Percentiles rank a stretch among this genome's conserved stretches.
These are phyloP conservation scores for Mycena olivaceomarginata DNA, from an alignment of 768 basidiomycete species.

Conservation along the genomic window DNA sequence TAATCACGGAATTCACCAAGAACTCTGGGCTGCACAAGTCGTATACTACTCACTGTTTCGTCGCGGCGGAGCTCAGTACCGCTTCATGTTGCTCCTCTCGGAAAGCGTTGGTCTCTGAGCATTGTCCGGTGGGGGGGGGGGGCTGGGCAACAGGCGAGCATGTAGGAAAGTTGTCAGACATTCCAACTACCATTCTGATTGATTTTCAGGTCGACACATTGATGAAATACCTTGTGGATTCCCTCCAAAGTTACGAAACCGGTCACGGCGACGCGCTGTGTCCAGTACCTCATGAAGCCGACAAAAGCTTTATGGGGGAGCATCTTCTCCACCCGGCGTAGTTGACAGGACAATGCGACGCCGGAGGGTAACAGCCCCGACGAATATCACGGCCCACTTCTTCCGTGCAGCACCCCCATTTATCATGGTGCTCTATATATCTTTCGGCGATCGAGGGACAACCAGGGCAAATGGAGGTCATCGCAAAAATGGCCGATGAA, in stretches of 20 bases:
- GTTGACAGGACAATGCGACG: no score
- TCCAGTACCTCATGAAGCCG: conserved; percentile 46
- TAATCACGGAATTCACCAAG: conserved; percentile 51
- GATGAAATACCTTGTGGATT: conserved; percentile 58
- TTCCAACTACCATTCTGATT: not conserved
- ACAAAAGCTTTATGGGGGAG: conserved; percentile 51
- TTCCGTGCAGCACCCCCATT: conserved; percentile 59
- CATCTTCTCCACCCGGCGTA: no score
- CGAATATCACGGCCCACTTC: conserved; percentile 56
- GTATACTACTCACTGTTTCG: conserved; percentile 60
- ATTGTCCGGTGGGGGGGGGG: conserved; percentile 64
- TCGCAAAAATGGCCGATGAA: conserved; percentile 82
- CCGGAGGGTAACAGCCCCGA: no score
- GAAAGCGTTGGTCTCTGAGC: conserved; percentile 57
- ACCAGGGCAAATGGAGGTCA: conserved; percentile 74
- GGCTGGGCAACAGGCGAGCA: conserved; percentile 59
- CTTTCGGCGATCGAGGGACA: conserved; percentile 73
- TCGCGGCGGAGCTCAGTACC: conserved; percentile 61
- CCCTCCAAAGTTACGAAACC: conserved; percentile 54
- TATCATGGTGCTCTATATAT: conserved; percentile 81
- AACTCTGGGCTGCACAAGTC: conserved; percentile 47
- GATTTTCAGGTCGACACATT: conserved; percentile 55
- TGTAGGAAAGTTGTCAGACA: conserved; percentile 44
- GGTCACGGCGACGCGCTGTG: conserved; percentile 52
- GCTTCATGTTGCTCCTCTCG: conserved; percentile 59